Evolutionary conservation across 345 rosid genomes (phyloP).

Genomic region (Eucalyptus grandis): DNA sequence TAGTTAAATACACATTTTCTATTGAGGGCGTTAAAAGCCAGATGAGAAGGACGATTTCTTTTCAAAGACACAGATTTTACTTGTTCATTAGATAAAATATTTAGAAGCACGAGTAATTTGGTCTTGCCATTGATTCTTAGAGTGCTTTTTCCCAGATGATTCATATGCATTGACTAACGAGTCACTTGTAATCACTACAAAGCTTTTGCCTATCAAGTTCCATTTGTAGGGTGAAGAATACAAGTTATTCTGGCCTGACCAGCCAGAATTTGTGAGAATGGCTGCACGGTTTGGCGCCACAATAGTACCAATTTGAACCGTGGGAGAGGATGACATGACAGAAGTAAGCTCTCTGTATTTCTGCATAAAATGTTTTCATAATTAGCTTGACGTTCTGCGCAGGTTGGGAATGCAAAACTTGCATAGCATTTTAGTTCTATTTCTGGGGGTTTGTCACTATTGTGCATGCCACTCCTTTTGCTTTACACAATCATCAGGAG

Average conservation of each 20-base stretch:
- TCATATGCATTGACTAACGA: background rate
- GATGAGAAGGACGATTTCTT: background rate
- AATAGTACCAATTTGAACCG: slow-evolving; percentile 3
- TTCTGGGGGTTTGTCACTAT: background rate
- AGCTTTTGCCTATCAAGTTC: background rate
- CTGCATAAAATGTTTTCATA: background rate
- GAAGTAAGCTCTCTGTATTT: background rate
- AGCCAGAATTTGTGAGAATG: background rate
- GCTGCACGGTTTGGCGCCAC: background rate
- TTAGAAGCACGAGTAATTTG: background rate
- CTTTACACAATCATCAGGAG: too few species aligned
- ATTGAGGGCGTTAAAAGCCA: background rate
- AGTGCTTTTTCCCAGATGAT: background rate
- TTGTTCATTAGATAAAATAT: background rate
- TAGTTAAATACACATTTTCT: background rate
- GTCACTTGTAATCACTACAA: background rate
- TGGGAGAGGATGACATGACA: slow-evolving; percentile 4
- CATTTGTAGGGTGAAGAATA: slow-evolving; percentile 1
- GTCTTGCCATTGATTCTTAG: background rate
- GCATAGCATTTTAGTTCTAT: background rate
- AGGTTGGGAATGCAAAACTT: background rate
- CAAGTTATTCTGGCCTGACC: slow-evolving; percentile 1
- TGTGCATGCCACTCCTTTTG: too few species aligned
- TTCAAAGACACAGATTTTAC: background rate
- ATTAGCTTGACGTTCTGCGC: background rate